phyloP scores from a whole-genome alignment of 768 basidiomycete species.

The Russula virescens region DNA sequence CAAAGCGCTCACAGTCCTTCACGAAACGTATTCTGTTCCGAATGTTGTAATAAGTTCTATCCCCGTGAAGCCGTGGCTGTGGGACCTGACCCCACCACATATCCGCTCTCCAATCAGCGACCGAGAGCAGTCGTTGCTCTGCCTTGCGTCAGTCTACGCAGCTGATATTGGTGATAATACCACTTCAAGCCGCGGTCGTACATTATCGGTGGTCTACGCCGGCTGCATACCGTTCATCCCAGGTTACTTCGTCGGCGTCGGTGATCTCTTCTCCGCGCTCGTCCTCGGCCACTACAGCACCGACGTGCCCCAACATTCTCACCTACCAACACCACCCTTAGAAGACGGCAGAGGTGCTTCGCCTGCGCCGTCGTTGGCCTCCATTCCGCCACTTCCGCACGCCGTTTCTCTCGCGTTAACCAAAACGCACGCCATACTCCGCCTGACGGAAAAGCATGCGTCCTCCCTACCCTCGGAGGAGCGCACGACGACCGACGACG shows the following conservation, averaged over 20 bases:
- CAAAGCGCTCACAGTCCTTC: conserved; percentile 64
- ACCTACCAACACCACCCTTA: not conserved
- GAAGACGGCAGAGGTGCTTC: not conserved
- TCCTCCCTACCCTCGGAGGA: conserved; percentile 54
- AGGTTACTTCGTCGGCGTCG: conserved; percentile 95
- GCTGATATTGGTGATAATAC: no score
- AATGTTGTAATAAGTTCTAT: conserved; percentile 93
- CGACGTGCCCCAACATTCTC: not conserved
- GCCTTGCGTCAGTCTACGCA: conserved; percentile 74
- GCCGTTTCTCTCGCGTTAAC: conserved; percentile 66
- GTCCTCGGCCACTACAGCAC: conserved; percentile 72
- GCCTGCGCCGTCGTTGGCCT: conserved; percentile 10
- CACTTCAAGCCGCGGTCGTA: not conserved
- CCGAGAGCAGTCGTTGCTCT: conserved; percentile 60
- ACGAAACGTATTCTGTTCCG: conserved; percentile 68
- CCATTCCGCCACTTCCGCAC: conserved; percentile 42
- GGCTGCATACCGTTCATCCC: conserved; percentile 71
- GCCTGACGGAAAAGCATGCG: conserved; percentile 53
- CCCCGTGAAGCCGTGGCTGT: conserved; percentile 60
- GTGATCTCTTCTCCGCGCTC: conserved; percentile 93
- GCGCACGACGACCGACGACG: conserved; percentile 64
- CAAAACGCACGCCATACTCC: conserved; percentile 69
- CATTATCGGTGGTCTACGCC: conserved; percentile 50
- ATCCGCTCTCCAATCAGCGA: conserved; percentile 33
- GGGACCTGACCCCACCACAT: conserved; percentile 42